Percentiles rank a stretch among this genome's conserved stretches.
Evolutionary conservation across 2,329 filamentous ascomycete species (phyloP).

Genomic region (Stagonosporopsis vannaccii): DNA sequence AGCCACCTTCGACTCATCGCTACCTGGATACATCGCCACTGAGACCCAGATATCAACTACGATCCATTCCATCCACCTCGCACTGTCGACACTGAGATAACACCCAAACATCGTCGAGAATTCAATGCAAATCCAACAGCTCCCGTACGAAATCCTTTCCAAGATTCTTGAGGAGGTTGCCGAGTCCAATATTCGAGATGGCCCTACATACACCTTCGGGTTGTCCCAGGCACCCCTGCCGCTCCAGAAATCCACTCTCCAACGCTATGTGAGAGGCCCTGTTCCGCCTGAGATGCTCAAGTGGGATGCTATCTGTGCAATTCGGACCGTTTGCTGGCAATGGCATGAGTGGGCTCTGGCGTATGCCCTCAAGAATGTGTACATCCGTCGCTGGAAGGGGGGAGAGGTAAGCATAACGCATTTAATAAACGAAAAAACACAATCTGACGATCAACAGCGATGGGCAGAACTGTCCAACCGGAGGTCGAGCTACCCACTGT

Average conservation of each 20-base stretch:
- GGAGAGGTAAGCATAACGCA: constrained; percentile 41
- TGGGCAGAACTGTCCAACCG: constrained; percentile 58
- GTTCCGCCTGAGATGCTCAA: constrained; percentile 59
- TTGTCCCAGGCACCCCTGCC: constrained; percentile 59
- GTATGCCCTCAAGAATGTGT: constrained; percentile 60
- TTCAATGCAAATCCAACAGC: constrained; percentile 58
- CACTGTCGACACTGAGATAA: constrained; percentile 1
- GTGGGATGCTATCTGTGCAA: constrained; percentile 59
- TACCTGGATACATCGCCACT: constrained; percentile 4
- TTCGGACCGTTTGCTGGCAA: constrained; percentile 58
- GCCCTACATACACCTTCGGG: constrained; percentile 61
- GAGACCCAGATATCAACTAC: constrained; percentile 4
- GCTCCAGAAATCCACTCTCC: constrained; percentile 53
- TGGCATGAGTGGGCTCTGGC: constrained; percentile 63
- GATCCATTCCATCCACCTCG: constrained; percentile 8
- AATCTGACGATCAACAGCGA: constrained; percentile 50
- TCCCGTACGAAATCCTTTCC: constrained; percentile 61
- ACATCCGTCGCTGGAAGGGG: constrained; percentile 62
- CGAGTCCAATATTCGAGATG: constrained; percentile 56
- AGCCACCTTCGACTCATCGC: constrained; percentile 16
- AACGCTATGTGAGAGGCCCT: constrained; percentile 60
- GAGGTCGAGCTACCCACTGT: constrained; percentile 55
- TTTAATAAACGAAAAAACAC: not conserved
- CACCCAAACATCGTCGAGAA: constrained; percentile 17
- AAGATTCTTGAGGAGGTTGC: constrained; percentile 60